phyloP scores from a whole-genome alignment of 225 moss, liverwort and hornwort species.

The Neckera pumila region DNA sequence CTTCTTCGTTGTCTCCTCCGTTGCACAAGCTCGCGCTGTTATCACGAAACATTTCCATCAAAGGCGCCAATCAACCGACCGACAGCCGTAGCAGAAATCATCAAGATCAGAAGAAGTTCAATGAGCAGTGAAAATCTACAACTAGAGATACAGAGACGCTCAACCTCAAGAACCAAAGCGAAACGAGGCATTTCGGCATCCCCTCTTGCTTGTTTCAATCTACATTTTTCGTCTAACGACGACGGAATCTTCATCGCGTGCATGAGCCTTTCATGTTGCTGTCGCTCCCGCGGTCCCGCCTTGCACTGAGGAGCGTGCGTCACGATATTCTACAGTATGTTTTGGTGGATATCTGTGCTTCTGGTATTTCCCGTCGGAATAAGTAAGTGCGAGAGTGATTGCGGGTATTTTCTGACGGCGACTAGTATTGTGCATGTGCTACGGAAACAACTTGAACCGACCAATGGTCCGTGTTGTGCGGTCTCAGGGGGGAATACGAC shows the following conservation, averaged over 20 bases:
- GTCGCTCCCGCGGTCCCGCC: no score
- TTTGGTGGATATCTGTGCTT: no score
- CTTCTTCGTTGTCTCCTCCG: background rate
- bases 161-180: background rate
- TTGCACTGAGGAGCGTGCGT: no score
- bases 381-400: background rate
- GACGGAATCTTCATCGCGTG: background rate
- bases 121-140: background rate
- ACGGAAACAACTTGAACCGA: background rate
- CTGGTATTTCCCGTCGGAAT: background rate
- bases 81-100: background rate
- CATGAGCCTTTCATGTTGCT: background rate
- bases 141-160: background rate
- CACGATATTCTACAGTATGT: background rate
- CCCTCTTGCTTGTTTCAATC: background rate
- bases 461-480: background rate
- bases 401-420: background rate
- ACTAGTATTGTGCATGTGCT: no score
- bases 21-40: background rate
- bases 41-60: background rate
- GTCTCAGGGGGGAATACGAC: background rate
- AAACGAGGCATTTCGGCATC: background rate
- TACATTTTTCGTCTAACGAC: background rate
- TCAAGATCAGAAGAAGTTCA: background rate
- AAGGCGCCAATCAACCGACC: background rate